Evolutionary conservation across 805 yeast genomes (phyloP), one percentile per base, ranked within the genome.

Genomic region (Scheffersomyces stipitis): DNA sequence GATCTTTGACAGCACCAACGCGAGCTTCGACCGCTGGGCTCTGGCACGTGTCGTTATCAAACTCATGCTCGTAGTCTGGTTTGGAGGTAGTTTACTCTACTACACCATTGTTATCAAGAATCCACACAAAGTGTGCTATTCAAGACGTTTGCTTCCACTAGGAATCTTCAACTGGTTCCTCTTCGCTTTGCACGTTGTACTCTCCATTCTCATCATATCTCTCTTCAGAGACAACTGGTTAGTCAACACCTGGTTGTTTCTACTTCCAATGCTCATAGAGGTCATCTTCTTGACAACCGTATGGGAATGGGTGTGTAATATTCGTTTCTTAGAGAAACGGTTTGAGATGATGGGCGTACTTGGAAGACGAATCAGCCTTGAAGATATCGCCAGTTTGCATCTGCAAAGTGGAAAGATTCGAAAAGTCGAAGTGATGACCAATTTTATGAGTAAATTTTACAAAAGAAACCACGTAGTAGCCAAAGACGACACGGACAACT

Each of bases 271-370:
- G 28, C 41, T 80, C 28, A 49, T 77, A 4, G 74, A 75, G 32
- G 66, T 79, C 12, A 66, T 78, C 24, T 58, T 78, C 3, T 60
- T 73, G 13, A 75, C 81, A 1, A 64, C 77, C 16, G 67, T 79
- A 1, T 81, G 86, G 83, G 87, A 82, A 57, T 79, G 87, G 83
- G 56, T 80, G 7, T 75, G 66, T 48, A 71, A 78, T 30, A 77
- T 80, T 28, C 72, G 75, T 43, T 50, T 66, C 13, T 51, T 75
- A 29, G 82, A 78, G 42, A 66, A 70, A 42, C 57, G 69, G 22
- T 55, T 64, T 18, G 87, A 82, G 43, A 61, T 71, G 33, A 62
- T 64, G 44, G 83, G 83, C 0, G 76, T 83, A 7, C 67, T 83
- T 31, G 90, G 90, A 0, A 66, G 88, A 41, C 68, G 76, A 42